phyloP scores from a whole-genome alignment of 2,329 filamentous ascomycete species.

The Trichothecium roseum region DNA sequence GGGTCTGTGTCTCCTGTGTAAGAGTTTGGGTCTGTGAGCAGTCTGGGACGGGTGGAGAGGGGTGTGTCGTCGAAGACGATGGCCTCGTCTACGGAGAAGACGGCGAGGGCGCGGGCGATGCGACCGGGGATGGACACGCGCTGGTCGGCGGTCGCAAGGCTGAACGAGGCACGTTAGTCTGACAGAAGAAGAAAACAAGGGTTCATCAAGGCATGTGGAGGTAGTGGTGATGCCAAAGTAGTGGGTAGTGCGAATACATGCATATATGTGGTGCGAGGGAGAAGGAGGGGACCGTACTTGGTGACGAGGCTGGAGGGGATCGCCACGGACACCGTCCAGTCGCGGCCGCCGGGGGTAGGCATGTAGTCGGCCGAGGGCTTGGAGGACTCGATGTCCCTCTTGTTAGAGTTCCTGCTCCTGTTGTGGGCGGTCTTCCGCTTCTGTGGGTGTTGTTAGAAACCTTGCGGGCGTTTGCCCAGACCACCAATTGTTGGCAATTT shows the following conservation, averaged over 20 bases:
- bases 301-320: conserved; percentile 68
- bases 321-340: conserved; percentile 68
- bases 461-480: too few species aligned
- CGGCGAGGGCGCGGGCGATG: conserved; percentile 69
- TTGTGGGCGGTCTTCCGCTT: conserved; percentile 39
- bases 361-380: conserved; percentile 62
- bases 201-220: too few species aligned
- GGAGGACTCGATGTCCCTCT: conserved; percentile 37
- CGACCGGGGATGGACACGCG: conserved; percentile 63
- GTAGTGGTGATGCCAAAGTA: too few species aligned
- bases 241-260: too few species aligned
- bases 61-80: conserved; percentile 68
- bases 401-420: conserved; percentile 20
- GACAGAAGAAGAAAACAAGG: not conserved
- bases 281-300: too few species aligned
- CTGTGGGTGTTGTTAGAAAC: conserved; percentile 21
- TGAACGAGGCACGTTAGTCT: conserved; percentile 22
- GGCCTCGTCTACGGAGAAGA: conserved; percentile 79
- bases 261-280: too few species aligned
- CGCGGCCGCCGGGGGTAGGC: conserved; percentile 48
- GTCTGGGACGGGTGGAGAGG: conserved; percentile 29
- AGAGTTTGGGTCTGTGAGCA: conserved; percentile 34
- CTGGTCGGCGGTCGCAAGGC: conserved; percentile 62
- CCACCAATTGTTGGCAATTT: too few species aligned
- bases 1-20: conserved; percentile 66